Evolutionary conservation across 2,329 filamentous ascomycete genomes (phyloP), one percentile per base, ranked within the genome.

Genomic region (Metarhizium album): DNA sequence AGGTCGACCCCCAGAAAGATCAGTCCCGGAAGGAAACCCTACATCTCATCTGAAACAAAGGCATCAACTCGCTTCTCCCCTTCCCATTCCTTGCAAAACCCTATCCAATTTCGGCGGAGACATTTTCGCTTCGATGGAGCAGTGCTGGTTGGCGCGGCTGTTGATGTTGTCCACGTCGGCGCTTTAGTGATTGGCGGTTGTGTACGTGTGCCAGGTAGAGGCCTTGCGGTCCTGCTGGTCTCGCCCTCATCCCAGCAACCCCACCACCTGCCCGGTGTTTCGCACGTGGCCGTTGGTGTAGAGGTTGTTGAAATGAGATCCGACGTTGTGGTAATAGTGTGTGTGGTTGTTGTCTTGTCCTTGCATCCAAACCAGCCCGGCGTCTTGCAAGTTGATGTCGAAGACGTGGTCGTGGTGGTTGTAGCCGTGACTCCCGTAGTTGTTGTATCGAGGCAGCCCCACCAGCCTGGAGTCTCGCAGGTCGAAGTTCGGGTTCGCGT

Each of bases 391-490:
- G 77, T 82, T 2, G 74, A 76, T n/a, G 72, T 78, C 52, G 63
- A 66, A 23, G 54, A 29, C 13, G 71, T 72, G 3, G 71, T 67
- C 0, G 67, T 64, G 22, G 67, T 69, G 14, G 58, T 61, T 11
- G 55, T 54, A n/a, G 63, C 61, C 20, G 22, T 24, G 7, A 61
- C 67, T 6, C 69, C 69, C 2, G 72, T 74, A 0, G 82, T 84
- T 2, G 76, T 75, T 64, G 83, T 77, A 57, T 88, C 85, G 38
- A 87, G 70, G 62, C 82, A 90, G 22, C 87, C 88, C 84, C 85
- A 95, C 90, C 90, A 95, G 4, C 90, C 89, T 27, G 90, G 90
- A 1, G 90, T 95, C 66, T 93, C 79, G 69, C 90, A 95, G 0
- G 89, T 95, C 50, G 84, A 82, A 0, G 90, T 95, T 43, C 89